Evolutionary conservation across 371 early-diverging fungal species (phyloP).

Genomic region (Apophysomyces variabilis): DNA sequence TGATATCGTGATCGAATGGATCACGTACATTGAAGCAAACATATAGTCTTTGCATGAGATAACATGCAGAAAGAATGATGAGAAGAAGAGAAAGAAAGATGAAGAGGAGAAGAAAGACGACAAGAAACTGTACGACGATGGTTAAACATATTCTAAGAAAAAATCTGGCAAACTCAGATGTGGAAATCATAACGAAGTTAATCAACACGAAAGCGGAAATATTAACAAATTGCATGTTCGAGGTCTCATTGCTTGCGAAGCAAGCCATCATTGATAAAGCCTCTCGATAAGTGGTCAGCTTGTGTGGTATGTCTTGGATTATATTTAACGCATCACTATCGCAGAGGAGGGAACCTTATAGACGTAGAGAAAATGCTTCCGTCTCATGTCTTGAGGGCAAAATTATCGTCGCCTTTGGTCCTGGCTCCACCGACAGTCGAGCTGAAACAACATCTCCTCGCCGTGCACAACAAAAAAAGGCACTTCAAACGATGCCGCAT

Average conservation of each 20-base stretch:
- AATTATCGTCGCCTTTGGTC: neutral
- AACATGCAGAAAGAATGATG: neutral
- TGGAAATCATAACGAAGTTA: neutral
- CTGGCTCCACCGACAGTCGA: neutral
- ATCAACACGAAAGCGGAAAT: neutral
- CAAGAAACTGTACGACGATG: constrained; percentile 3
- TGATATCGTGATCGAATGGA: too few species aligned
- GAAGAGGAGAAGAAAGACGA: constrained; percentile 2
- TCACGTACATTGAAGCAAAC: too few species aligned
- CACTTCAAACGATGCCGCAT: neutral
- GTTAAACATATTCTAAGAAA: constrained; percentile 3
- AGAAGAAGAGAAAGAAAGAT: constrained; percentile 1
- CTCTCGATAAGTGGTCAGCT: neutral
- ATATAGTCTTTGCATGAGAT: neutral
- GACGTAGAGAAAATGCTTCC: neutral
- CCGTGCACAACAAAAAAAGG: neutral
- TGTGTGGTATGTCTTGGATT: neutral
- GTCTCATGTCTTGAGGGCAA: neutral
- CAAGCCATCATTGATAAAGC: neutral
- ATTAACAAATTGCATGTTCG: neutral
- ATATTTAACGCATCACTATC: neutral
- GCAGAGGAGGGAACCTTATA: neutral
- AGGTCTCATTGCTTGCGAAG: neutral
- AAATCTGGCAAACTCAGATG: neutral
- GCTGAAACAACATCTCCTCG: neutral